Base-by-base conservation (phyloP, 768 basidiomycete genomes). In the Boletellus ananas region DNA sequence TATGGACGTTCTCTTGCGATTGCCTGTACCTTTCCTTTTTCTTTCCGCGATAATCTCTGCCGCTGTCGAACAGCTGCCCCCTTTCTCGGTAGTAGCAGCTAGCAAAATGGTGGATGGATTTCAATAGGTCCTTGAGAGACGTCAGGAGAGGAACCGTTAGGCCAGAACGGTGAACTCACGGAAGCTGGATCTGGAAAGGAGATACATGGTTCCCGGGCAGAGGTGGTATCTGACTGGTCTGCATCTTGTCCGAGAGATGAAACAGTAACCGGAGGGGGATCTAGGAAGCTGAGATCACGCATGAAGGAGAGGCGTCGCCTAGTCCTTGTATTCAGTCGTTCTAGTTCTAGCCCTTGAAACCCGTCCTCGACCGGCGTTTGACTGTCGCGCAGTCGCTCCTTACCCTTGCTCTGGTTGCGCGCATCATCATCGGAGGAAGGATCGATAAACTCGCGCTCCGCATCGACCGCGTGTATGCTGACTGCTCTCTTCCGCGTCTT, bases 51-150 rank as follows among this genome's bases (percentile, higher is more conserved):
- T 71, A 78, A 36, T 76, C 63, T 47, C 72, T 74, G 14, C 77
- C 70, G 11, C 66, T 71, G 52, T 87, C 76, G 17, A 73, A 66
- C 3, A 89, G 64, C 54, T 87, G 77, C 0, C 82, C 85, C 47
- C 74, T 72, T 55, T 82, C 80, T 18, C 70, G 70, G 56, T 89
- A 91, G 61, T 84, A 84, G 18, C 65, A 68, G 41, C 74, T 76
- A 20, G 79, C 66, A 47, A 77, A 77, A 56, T 78, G 67, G 52
- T 80, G 79, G 35, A 80, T 72, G 42, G 71, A 71, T 62, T 80
- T 80, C 42, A 80, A 54, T 23, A 81, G 50, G 47, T 81, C 79
- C 78, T 80, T 27, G 62, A 46, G 64, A 69, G 20, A 12, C 17
- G 39, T 70, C 33, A 66, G 48, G 14, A 25, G 18, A n/a, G 29